Conservation (phyloP, 1,284 basidiomycete species). For the Pascua sp. region DNA sequence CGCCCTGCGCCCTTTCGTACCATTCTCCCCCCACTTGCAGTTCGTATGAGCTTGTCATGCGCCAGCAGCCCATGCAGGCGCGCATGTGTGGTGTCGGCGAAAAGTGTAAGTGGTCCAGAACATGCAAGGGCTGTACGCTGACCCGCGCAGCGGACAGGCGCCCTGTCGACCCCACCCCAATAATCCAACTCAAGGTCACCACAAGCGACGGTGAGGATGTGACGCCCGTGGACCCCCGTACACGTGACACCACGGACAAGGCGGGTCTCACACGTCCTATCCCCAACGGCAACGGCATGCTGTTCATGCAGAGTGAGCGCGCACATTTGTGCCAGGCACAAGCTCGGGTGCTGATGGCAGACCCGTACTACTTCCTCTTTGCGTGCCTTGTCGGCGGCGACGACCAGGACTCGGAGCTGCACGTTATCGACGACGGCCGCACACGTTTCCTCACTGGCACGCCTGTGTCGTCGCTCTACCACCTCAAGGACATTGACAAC, state of each 20-base stretch:
- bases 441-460: conserved; percentile 48
- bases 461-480: conserved; percentile 86
- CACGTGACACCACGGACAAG: conserved; percentile 1
- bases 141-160: conserved; percentile 71
- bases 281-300: conserved; percentile 24
- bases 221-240: conserved; percentile 19
- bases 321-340: neutral
- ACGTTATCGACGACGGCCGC: conserved; percentile 86
- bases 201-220: conserved; percentile 58
- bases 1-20: neutral
- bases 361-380: conserved; percentile 93
- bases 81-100: conserved; percentile 90
- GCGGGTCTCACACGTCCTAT: too few relatives aligned
- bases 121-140: conserved; percentile 6
- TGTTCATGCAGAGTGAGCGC: conserved; percentile 46
- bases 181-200: conserved; percentile 87
- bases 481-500: conserved; percentile 86
- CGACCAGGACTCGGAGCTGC: conserved; percentile 72
- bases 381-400: conserved; percentile 81
- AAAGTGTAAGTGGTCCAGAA: conserved; percentile 56
- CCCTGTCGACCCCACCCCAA: conserved; percentile 92
- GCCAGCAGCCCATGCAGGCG: conserved; percentile 81
- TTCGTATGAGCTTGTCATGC: conserved; percentile 74
- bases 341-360: conserved; percentile 41
- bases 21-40: conserved; percentile 33